Percentiles rank a stretch among this genome's conserved stretches.
Conservation (phyloP, 345 rosid genomes). For the Hypericum perforatum region DNA sequence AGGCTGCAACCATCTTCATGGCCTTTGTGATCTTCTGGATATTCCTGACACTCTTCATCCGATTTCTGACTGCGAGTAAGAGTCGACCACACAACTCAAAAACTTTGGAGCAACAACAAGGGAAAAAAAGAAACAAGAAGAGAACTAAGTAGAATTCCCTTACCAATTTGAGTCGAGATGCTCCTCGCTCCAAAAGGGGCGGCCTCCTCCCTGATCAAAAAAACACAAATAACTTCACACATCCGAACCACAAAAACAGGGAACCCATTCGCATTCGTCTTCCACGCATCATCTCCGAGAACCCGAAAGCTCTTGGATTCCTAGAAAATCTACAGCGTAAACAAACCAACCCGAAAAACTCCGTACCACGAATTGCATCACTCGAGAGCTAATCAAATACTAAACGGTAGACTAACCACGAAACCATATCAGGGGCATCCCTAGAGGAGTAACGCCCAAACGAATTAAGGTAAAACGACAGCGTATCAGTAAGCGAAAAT, state of each 20-base stretch:
- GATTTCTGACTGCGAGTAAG: conserved; percentile 63
- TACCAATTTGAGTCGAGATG: conserved; percentile 90
- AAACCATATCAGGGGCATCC: too few species aligned
- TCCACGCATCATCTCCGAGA: background rate
- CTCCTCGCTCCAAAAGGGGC: conserved; percentile 56
- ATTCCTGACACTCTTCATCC: conserved; percentile 98
- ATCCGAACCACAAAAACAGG: background rate
- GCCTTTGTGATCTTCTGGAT: conserved; percentile 98
- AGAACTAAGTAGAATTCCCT: conserved; percentile 14
- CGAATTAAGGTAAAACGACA: background rate
- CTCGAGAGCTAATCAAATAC: too few species aligned
- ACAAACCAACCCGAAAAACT: too few species aligned
- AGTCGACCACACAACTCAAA: conserved; percentile 7
- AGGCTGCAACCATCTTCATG: conserved; percentile 99
- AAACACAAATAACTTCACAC: conserved; percentile 9
- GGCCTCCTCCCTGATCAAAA: conserved; percentile 60
- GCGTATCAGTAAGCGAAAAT: background rate
- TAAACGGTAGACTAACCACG: too few species aligned
- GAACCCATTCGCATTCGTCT: background rate
- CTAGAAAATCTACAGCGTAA: too few species aligned
- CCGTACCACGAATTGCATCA: too few species aligned
- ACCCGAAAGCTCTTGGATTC: background rate
- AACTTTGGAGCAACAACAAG: conserved; percentile 1
- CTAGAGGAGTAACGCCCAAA: background rate
- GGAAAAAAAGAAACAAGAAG: background rate